Base-by-base conservation (phyloP, 257 asterid species). In the Orobanche coerulescens region DNA sequence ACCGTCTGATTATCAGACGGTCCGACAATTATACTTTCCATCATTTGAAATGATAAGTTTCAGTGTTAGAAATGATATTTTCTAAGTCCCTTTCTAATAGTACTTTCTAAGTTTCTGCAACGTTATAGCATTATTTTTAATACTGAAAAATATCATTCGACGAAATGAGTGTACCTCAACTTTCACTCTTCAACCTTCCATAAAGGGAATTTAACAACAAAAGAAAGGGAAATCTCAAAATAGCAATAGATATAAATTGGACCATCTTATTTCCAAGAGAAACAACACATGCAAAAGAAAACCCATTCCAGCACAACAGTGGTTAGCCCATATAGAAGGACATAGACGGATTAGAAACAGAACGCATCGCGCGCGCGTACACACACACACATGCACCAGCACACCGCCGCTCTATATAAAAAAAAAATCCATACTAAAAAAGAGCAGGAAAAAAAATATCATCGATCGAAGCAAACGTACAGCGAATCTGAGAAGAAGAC, bases 401-500 rank as follows among this genome's bases (percentile, higher is more conserved):
- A 59, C 4, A 47, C 28, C 28, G 11, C 9, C 11, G 9, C 24
- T 26, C 33, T n/a, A 9, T 19, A n/a, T n/a, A n/a, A 53, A 44
- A 15, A 50, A 64, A 19, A 4, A 12, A 12, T 19, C 20, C 31
- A 40, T 11, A 26, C 15, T 5, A 18, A 43, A 51, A n/a, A 61
- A 0, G 5, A 44, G 10, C 0, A 12, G 10, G 18, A n/a, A n/a
- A n/a, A n/a, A n/a, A n/a, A n/a, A n/a, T n/a, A n/a, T n/a, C 14
- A 58, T 0, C 11, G 8, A 40, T 15, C 10, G 13, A 54, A 48
- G 22, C 12, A 44, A 43, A 51, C 79, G 8, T 74, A 74, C 79
- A 65, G 75, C 75, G 72, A 74, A 74, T 70, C 79, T 53, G 55
- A 74, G 79, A 54, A 74, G 79, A 60, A 74, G 75, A 59, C 79